Evolutionary conservation across 768 basidiomycete species (phyloP).

Genomic region (Podaxis sp.): DNA sequence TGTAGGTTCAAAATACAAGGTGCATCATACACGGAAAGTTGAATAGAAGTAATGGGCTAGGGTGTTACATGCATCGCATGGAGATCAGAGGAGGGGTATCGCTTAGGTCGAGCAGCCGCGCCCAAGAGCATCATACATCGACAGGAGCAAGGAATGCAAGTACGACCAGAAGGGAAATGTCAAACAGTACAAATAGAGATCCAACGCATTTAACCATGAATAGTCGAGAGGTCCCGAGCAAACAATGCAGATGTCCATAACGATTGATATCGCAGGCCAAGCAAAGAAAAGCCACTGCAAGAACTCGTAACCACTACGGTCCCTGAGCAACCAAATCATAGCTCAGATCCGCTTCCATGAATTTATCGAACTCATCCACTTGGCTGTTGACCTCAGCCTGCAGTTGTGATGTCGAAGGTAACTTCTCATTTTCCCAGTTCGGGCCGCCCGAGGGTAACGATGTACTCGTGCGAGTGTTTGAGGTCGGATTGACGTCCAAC

Average conservation of each 20-base stretch:
- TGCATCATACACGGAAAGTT: too few relatives aligned
- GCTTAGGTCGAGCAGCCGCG: background rate
- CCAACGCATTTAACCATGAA: background rate
- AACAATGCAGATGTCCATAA: background rate
- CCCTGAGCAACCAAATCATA: conserved; percentile 26
- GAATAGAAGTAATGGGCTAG: too few relatives aligned
- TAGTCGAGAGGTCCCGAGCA: background rate
- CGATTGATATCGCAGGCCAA: background rate
- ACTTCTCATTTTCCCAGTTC: conserved; percentile 1
- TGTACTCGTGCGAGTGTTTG: background rate
- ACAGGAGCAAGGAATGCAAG: background rate
- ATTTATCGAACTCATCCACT: conserved; percentile 47
- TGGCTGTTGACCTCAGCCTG: conserved; percentile 55
- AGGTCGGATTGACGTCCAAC: background rate
- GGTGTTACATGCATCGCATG: background rate
- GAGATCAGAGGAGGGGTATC: background rate
- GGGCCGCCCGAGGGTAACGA: background rate
- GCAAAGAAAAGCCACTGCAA: background rate
- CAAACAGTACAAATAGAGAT: background rate
- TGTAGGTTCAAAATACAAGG: too few relatives aligned
- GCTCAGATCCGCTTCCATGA: conserved; percentile 57
- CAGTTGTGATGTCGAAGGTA: conserved; percentile 10
- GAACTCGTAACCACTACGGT: background rate
- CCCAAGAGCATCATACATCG: background rate
- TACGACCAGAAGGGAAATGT: background rate